phyloP scores from a whole-genome alignment of 495 filamentous ascomycete species.

The Podospora australis region DNA sequence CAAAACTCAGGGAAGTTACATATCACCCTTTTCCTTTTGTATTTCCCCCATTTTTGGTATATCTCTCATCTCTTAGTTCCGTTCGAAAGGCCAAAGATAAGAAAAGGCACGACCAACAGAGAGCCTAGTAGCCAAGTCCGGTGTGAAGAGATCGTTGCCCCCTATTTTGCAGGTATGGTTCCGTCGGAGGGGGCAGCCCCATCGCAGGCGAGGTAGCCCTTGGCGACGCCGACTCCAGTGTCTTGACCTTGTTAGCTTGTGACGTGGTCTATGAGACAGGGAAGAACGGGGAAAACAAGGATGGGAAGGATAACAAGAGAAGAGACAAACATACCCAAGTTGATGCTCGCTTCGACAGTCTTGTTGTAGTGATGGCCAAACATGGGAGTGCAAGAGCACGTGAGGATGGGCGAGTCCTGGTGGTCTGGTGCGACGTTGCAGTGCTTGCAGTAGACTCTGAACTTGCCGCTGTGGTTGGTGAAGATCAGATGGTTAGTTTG shows the following conservation, averaged over 20 bases:
- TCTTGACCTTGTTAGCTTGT: background rate
- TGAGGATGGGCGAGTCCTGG: background rate
- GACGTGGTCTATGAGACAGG: background rate
- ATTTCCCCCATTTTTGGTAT: too few species aligned
- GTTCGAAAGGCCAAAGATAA: too few species aligned
- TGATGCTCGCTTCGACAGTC: too few species aligned
- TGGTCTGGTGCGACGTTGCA: conserved; percentile 3
- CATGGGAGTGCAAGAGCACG: conserved; percentile 10
- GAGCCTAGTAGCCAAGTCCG: too few species aligned
- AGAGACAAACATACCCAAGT: conserved; percentile 7
- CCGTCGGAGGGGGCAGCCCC: background rate
- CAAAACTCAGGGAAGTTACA: too few species aligned
- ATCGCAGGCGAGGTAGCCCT: background rate
- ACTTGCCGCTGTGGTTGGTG: conserved; percentile 12
- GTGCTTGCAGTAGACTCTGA: conserved; percentile 17
- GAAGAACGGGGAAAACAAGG: background rate
- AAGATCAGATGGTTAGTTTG: background rate
- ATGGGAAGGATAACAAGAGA: background rate
- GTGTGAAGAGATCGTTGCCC: too few species aligned
- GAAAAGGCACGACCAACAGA: too few species aligned
- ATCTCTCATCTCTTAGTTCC: too few species aligned
- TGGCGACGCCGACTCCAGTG: background rate
- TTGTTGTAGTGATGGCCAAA: background rate
- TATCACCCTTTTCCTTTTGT: too few species aligned
- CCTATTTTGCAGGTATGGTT: too few species aligned